Percentiles rank a stretch among this genome's conserved stretches.
Evolutionary conservation across 257 asterid species (phyloP).

Genomic region (Solanum peruvianum): DNA sequence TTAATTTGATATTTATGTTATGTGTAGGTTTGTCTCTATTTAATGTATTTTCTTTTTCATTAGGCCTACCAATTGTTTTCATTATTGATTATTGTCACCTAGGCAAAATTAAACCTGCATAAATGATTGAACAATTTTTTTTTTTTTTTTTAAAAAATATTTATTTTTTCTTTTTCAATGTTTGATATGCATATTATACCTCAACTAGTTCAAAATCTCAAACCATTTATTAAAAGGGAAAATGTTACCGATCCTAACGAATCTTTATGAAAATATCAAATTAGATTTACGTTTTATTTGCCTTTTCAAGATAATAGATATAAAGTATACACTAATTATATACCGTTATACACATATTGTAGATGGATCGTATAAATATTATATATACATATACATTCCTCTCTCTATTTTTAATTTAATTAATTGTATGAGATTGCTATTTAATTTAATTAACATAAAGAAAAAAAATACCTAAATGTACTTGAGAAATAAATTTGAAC

Average conservation of each 20-base stretch:
- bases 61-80: background rate
- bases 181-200: background rate
- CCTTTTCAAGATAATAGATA: no score
- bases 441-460: background rate
- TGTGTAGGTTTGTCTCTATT: background rate
- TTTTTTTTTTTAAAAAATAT: background rate
- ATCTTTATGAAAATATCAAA: background rate
- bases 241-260: background rate
- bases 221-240: background rate
- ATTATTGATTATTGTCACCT: background rate
- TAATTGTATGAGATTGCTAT: no score
- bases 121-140: background rate
- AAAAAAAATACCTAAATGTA: background rate
- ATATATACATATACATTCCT: no score
- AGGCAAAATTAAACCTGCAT: background rate
- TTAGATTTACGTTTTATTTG: no score
- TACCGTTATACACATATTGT: no score
- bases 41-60: background rate
- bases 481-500: background rate
- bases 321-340: no score
- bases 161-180: background rate
- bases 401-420: no score
- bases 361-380: no score
- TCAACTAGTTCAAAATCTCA: background rate
- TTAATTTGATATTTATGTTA: background rate